These are phyloP conservation scores for Pseudocercospora fijiensis DNA, from an alignment of 2,329 filamentous ascomycete genomes.

Conservation along the genomic window DNA sequence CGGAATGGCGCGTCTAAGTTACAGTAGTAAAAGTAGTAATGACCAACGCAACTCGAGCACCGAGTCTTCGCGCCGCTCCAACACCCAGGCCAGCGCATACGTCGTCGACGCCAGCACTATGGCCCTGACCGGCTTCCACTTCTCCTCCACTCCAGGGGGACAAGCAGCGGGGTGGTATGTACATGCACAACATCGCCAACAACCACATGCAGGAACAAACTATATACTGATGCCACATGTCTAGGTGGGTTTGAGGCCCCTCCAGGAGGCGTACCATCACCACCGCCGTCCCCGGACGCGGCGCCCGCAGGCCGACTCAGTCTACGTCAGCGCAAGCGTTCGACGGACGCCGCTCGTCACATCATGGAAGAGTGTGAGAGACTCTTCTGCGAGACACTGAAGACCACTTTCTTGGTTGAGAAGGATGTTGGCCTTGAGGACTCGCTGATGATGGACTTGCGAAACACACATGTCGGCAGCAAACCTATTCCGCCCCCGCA, in stretches of 20 bases:
- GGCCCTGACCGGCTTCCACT: slow-evolving; percentile 80
- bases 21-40: slow-evolving; percentile 67
- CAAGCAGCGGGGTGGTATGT: slow-evolving; percentile 54
- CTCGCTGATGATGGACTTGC: slow-evolving; percentile 84
- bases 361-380: slow-evolving; percentile 99
- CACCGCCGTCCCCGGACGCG: slow-evolving; percentile 72
- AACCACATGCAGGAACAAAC: not conserved
- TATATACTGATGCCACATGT: slow-evolving; percentile 42
- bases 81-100: slow-evolving; percentile 90
- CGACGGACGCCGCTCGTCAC: slow-evolving; percentile 90
- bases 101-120: slow-evolving; percentile 68
- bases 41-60: slow-evolving; percentile 47
- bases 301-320: slow-evolving; percentile 29
- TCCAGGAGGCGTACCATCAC: slow-evolving; percentile 75
- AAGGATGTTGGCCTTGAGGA: slow-evolving; percentile 71
- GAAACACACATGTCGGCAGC: slow-evolving; percentile 30
- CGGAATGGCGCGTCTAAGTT: slow-evolving; percentile 69
- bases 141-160: slow-evolving; percentile 86
- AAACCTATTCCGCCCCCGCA: slow-evolving; percentile 25
- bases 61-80: slow-evolving; percentile 66
- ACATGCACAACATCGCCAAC: slow-evolving; percentile 3
- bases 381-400: slow-evolving; percentile 97
- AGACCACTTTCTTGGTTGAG: slow-evolving; percentile 94
- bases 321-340: slow-evolving; percentile 38
- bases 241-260: slow-evolving; percentile 91